These are phyloP conservation scores for Hordeum marinum DNA, from an alignment of 176 grass and related monocot species.

Conservation along the genomic window DNA sequence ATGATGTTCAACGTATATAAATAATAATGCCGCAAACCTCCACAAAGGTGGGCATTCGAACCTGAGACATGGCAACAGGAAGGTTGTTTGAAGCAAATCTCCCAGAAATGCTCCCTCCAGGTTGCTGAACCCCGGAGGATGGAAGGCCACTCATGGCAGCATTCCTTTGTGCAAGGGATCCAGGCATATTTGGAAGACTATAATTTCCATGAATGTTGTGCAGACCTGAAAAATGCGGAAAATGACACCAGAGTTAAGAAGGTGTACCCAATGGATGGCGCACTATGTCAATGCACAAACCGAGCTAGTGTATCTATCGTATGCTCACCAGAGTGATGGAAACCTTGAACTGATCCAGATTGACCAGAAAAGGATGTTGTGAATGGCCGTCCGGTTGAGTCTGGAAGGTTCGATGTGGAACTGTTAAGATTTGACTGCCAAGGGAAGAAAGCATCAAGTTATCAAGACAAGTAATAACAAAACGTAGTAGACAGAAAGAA, in stretches of 20 bases:
- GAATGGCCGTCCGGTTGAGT: conserved; percentile 78
- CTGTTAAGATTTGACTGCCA: conserved; percentile 74
- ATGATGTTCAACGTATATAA: not conserved
- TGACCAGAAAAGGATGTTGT: conserved; percentile 73
- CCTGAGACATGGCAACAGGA: conserved; percentile 89
- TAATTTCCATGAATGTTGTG: conserved; percentile 89
- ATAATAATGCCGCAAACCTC: not conserved
- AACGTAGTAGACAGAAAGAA: not conserved
- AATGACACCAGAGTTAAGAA: conserved; percentile 1
- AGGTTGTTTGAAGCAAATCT: conserved; percentile 89
- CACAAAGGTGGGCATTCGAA: conserved; percentile 31
- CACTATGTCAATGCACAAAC: not conserved
- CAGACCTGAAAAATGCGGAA: conserved; percentile 46
- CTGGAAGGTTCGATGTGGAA: conserved; percentile 71
- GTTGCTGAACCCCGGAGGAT: conserved; percentile 83
- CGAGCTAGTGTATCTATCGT: not conserved
- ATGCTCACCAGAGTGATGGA: conserved; percentile 85
- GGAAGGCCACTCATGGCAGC: conserved; percentile 70
- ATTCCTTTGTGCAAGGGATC: conserved; percentile 78
- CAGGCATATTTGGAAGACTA: conserved; percentile 76
- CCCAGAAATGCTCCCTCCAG: conserved; percentile 74
- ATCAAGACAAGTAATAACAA: not conserved
- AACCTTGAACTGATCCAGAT: conserved; percentile 66
- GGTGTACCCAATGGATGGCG: not conserved
- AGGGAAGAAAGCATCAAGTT: not conserved